Evolutionary conservation across 2,329 filamentous ascomycete genomes (phyloP).

Genomic region (Hypoxylon sp.): DNA sequence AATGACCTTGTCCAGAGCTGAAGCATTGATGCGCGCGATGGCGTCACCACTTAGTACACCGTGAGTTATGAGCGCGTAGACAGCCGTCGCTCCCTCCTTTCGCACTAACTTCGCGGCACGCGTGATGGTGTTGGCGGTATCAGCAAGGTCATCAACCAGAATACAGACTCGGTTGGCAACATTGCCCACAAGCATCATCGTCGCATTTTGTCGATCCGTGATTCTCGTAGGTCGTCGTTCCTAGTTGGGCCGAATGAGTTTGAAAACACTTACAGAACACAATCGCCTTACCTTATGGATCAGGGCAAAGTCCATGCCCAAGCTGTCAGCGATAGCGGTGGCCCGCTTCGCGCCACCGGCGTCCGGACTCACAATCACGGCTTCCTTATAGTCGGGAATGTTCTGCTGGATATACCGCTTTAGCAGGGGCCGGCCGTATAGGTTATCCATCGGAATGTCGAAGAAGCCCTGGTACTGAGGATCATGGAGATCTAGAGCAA

Average conservation of each 20-base stretch:
- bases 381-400: conserved; percentile 86
- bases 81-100: conserved; percentile 90
- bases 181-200: conserved; percentile 95
- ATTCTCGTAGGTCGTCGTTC: conserved; percentile 92
- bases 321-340: conserved; percentile 91
- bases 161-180: conserved; percentile 87
- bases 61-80: conserved; percentile 94
- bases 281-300: conserved; percentile 87
- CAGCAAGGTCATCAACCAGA: conserved; percentile 92
- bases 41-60: conserved; percentile 96
- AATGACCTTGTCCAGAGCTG: conserved; percentile 90
- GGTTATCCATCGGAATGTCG: conserved; percentile 97
- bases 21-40: conserved; percentile 93
- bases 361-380: conserved; percentile 95
- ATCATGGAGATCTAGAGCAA: conserved; percentile 97
- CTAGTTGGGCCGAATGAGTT: conserved; percentile 63
- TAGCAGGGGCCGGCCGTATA: conserved; percentile 85
- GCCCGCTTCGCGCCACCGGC: conserved; percentile 97
- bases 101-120: conserved; percentile 96
- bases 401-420: conserved; percentile 82
- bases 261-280: conserved; percentile 49
- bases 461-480: conserved; percentile 99
- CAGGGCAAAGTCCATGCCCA: conserved; percentile 95
- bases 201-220: conserved; percentile 89
- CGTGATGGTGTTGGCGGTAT: conserved; percentile 97